Percentiles rank a stretch among this genome's conserved stretches.
Conservation (phyloP, 306 rosid species). For the Corylus heterophylla region DNA sequence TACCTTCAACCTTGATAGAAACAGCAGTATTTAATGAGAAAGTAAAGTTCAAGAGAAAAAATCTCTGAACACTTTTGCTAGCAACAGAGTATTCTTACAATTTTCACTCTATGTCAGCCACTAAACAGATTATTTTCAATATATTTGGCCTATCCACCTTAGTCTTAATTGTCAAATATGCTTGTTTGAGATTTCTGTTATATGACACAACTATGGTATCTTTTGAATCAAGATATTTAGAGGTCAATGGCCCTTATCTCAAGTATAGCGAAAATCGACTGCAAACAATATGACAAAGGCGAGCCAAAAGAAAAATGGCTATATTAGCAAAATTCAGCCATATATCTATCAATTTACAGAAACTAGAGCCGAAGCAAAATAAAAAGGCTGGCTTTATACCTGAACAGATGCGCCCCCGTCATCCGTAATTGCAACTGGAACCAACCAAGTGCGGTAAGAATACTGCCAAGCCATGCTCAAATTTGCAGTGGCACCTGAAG, state of each 20-base stretch:
- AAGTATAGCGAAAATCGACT: neutral
- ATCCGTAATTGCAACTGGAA: slow-evolving; percentile 66
- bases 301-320: neutral
- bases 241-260: neutral
- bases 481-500: slow-evolving; percentile 72
- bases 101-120: neutral
- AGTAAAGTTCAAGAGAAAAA: slow-evolving; percentile 8
- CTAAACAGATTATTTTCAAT: neutral
- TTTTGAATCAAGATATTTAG: neutral
- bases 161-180: neutral
- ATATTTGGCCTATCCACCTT: neutral
- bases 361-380: neutral
- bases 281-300: neutral
- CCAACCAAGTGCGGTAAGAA: slow-evolving; percentile 55
- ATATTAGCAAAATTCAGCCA: neutral
- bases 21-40: slow-evolving; percentile 26
- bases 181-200: neutral
- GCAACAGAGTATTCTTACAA: neutral
- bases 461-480: slow-evolving; percentile 72
- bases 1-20: slow-evolving; percentile 64
- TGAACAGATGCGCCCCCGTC: slow-evolving; percentile 71
- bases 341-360: neutral
- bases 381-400: slow-evolving; percentile 43
- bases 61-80: neutral
- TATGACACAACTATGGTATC: neutral